Evolutionary conservation across 1,284 basidiomycete species (phyloP), one percentile per base, ranked within the genome.

Genomic region (Sporisorium exsertum): DNA sequence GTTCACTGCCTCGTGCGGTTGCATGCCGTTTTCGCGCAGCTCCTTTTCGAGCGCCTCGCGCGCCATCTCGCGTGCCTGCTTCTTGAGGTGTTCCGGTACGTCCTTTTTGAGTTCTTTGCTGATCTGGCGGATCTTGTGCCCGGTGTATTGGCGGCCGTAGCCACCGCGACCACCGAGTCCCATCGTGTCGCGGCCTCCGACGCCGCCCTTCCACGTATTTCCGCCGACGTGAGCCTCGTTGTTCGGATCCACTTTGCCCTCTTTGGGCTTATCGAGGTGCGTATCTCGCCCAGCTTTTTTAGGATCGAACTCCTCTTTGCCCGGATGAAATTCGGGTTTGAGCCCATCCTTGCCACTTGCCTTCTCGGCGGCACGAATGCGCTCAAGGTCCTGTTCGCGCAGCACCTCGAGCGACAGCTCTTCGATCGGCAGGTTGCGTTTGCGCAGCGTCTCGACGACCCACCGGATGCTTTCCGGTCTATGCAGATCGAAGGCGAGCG

Each of bases 121-220:
- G 37, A 87, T 73, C 47, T 86, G 86, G 47, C 82, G 80, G 49
- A 87, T 82, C 59, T 86, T 78, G 47, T 85, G 83, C 5, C 85
- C 84, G 9, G 77, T 64, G 50, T 79, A 82, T 43, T 82, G 64
- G 1, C 84, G 74, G 42, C 83, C 83, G 54, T 68, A 82, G 5
- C 84, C 83, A 22, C 83, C 83, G 3, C 80, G 69, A 0, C 86
- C 85, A 5, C 86, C 86, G 5, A 86, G 77, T 1, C 86, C 85
- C 8, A 82, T 84, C 10, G 86, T 87, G 26, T 84, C 83, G 13
- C 86, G 76, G 0, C 86, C 83, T 8, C 86, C 86, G 2, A 82
- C 84, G 20, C 86, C 86, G 27, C 86, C 86, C 3, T 83, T 80
- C 84, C 85, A 87, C 10, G 79, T 83, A 62, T 87, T 87, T 3